Evolutionary conservation across 2,329 filamentous ascomycete genomes (phyloP).

Genomic region (Pseudocercospora macadamiae): DNA sequence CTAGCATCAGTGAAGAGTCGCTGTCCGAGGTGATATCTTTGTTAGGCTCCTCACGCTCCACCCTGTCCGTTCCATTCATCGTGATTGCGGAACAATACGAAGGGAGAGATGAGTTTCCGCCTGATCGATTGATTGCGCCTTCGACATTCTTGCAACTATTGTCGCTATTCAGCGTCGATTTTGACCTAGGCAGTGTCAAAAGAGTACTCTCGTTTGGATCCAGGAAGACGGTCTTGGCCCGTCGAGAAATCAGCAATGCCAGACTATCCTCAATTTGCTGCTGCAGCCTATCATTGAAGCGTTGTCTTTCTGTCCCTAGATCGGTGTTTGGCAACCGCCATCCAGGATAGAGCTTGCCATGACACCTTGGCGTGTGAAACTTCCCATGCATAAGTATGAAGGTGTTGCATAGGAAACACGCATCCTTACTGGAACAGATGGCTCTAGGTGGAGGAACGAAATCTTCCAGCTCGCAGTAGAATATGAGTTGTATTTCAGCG

Average conservation of each 20-base stretch:
- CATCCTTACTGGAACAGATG: not conserved
- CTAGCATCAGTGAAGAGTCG: not conserved
- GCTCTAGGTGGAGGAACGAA: not conserved
- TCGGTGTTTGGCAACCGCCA: not conserved
- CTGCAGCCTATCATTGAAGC: not conserved
- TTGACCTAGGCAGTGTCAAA: not conserved
- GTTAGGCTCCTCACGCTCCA: not conserved
- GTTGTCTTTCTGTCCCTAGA: not conserved
- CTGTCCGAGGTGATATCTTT: not conserved
- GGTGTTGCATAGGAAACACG: not conserved
- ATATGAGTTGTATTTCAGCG: not conserved
- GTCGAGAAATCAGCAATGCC: not conserved
- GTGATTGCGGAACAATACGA: not conserved
- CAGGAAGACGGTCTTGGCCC: not conserved
- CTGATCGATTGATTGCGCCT: not conserved
- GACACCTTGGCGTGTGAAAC: not conserved
- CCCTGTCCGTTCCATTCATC: not conserved
- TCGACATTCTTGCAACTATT: not conserved
- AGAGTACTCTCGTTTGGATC: not conserved
- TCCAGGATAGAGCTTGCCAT: not conserved
- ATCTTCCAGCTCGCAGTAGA: not conserved
- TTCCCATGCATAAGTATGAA: not conserved
- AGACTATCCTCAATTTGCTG: conserved; percentile 1
- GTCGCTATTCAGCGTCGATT: not conserved
- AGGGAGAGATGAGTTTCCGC: not conserved